phyloP scores from a whole-genome alignment of 116 monocot species.

The Papilionanthe hybrid region DNA sequence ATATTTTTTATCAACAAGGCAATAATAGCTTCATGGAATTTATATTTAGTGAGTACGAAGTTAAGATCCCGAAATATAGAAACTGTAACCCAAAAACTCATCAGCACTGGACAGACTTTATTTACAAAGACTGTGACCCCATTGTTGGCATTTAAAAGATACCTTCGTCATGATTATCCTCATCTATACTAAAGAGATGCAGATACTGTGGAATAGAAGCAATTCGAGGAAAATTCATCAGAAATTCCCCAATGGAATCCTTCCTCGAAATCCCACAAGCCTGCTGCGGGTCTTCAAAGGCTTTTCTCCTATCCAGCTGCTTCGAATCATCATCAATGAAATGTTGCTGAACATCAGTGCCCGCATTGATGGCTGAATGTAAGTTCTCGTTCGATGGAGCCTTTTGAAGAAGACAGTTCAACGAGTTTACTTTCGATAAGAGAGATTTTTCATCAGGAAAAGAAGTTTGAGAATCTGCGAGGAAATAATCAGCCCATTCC shows the following conservation, averaged over 20 bases:
- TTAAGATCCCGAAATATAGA: too few species aligned
- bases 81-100: not conserved
- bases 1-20: not conserved
- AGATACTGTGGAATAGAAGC: constrained; percentile 33
- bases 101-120: not conserved
- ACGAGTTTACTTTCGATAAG: constrained; percentile 71
- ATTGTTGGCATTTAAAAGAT: not conserved
- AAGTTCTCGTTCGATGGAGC: constrained; percentile 12
- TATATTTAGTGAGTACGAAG: not conserved
- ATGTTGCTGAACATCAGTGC: not conserved
- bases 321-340: not conserved
- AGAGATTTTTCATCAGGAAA: constrained; percentile 51
- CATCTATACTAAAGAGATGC: constrained; percentile 8
- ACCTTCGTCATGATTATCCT: not conserved
- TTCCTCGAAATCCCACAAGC: constrained; percentile 12
- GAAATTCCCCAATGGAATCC: constrained; percentile 35
- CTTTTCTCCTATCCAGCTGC: not conserved
- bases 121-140: not conserved
- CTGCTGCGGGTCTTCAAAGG: constrained; percentile 5
- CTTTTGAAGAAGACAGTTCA: constrained; percentile 59
- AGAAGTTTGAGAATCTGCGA: constrained; percentile 52
- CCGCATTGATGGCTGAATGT: not conserved
- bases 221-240: constrained; percentile 32
- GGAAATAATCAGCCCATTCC: not conserved
- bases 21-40: not conserved